Percentiles rank a stretch among this genome's conserved stretches.
Evolutionary conservation across 2,329 filamentous ascomycete species (phyloP).

Genomic region (Ophiocordyceps polyrhachis-furcata): DNA sequence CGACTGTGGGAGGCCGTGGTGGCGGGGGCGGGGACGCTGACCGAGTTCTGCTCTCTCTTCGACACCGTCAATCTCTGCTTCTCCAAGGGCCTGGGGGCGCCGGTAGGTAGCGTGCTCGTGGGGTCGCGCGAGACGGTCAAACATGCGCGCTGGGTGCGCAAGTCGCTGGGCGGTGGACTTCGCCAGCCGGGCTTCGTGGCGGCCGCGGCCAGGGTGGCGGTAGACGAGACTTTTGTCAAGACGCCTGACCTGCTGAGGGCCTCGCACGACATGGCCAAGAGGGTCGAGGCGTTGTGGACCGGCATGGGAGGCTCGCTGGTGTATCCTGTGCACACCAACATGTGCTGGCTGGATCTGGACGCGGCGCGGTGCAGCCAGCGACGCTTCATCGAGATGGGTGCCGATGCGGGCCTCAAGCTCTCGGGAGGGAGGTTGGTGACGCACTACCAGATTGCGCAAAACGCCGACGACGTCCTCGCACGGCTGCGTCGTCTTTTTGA

Average conservation of each 20-base stretch:
- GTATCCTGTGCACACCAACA: conserved; percentile 70
- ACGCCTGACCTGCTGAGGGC: conserved; percentile 27
- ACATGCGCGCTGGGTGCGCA: conserved; percentile 31
- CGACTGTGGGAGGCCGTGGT: conserved; percentile 67
- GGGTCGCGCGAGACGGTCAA: conserved; percentile 20
- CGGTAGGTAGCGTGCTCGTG: conserved; percentile 59
- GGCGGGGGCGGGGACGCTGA: conserved; percentile 45
- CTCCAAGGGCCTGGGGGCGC: conserved; percentile 66
- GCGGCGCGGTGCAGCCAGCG: conserved; percentile 27
- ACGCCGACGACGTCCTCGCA: conserved; percentile 37
- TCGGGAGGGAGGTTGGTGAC: conserved; percentile 24
- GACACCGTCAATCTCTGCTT: conserved; percentile 66
- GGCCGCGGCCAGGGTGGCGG: conserved; percentile 50
- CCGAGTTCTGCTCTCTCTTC: conserved; percentile 49
- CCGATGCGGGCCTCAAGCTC: conserved; percentile 23
- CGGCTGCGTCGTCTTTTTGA: conserved; percentile 36
- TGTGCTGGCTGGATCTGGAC: conserved; percentile 68
- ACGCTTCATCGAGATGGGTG: conserved; percentile 20
- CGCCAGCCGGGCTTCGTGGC: conserved; percentile 56
- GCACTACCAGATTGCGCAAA: conserved; percentile 43
- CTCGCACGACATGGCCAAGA: conserved; percentile 44
- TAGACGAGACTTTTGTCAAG: conserved; percentile 29
- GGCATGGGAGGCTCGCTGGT: conserved; percentile 47
- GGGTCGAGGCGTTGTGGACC: conserved; percentile 52
- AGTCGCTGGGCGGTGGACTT: conserved; percentile 57